Conservation (phyloP, 768 basidiomycete species). For the Xerocomus potaroensis region DNA sequence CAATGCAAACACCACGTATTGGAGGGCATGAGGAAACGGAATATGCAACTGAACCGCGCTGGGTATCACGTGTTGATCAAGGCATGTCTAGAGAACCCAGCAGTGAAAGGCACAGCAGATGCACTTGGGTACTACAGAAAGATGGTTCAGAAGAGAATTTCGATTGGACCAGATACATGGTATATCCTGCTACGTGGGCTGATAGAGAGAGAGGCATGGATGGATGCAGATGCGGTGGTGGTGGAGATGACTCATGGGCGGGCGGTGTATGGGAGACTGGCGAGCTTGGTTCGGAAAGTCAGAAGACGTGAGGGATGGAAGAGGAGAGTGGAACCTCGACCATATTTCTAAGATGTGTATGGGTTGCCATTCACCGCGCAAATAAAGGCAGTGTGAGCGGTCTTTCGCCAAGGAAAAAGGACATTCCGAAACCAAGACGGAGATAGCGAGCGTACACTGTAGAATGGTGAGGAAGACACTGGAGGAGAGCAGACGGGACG, state of each 20-base stretch:
- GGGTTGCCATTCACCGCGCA: slow-evolving; percentile 21
- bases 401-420: slow-evolving; percentile 56
- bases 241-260: slow-evolving; percentile 53
- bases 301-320: slow-evolving; percentile 36
- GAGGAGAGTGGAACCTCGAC: slow-evolving; percentile 22
- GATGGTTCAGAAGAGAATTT: slow-evolving; percentile 49
- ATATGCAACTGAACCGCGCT: slow-evolving; percentile 52
- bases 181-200: slow-evolving; percentile 70
- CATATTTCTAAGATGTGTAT: slow-evolving; percentile 28
- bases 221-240: slow-evolving; percentile 54
- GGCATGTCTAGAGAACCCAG: slow-evolving; percentile 53
- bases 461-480: slow-evolving; percentile 9
- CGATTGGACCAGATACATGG: slow-evolving; percentile 64
- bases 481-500: slow-evolving; percentile 28
- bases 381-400: slow-evolving; percentile 10
- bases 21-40: slow-evolving; percentile 52
- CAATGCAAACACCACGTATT: slow-evolving; percentile 49
- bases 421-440: slow-evolving; percentile 54
- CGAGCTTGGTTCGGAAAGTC: slow-evolving; percentile 48
- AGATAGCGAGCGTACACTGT: slow-evolving; percentile 71
- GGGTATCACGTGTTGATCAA: slow-evolving; percentile 78
- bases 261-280: slow-evolving; percentile 42
- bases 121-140: slow-evolving; percentile 59
- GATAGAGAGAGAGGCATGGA: slow-evolving; percentile 53
- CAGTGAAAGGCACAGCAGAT: slow-evolving; percentile 45